Evolutionary conservation across 31 red algal genomes (phyloP).

Genomic region (Odonthalia washingtoniensis): DNA sequence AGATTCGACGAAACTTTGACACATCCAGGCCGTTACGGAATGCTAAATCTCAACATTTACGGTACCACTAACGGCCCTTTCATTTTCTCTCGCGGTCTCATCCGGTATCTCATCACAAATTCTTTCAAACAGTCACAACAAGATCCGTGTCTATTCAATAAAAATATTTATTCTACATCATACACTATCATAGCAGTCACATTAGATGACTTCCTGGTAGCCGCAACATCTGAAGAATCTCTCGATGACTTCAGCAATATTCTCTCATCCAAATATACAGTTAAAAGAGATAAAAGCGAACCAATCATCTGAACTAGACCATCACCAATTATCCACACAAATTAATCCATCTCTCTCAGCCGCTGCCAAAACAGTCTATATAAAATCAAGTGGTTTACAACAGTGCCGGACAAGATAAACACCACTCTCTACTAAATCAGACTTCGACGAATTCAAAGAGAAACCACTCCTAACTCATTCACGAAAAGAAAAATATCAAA

Average conservation of each 20-base stretch:
- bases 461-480: not conserved
- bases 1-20: slow-evolving; percentile 18
- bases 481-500: not conserved
- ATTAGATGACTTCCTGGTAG: slow-evolving; percentile 16
- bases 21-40: not conserved
- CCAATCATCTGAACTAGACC: slow-evolving; percentile 20
- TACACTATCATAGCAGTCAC: not conserved
- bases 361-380: not conserved
- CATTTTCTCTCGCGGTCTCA: no score
- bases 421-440: not conserved
- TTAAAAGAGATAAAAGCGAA: slow-evolving; percentile 10
- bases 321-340: not conserved
- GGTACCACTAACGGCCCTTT: slow-evolving; percentile 22
- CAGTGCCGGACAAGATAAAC: not conserved
- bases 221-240: not conserved
- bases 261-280: slow-evolving; percentile 8
- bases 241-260: slow-evolving; percentile 16
- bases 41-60: slow-evolving; percentile 42
- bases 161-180: not conserved
- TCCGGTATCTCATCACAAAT: not conserved
- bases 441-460: not conserved
- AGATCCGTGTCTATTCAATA: not conserved
- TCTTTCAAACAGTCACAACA: not conserved
- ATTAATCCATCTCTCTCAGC: slow-evolving; percentile 20
- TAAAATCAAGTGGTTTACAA: not conserved